Evolutionary conservation across 75 land plant genomes (phyloP).

Genomic region (Pseudotsuga menziesii): DNA sequence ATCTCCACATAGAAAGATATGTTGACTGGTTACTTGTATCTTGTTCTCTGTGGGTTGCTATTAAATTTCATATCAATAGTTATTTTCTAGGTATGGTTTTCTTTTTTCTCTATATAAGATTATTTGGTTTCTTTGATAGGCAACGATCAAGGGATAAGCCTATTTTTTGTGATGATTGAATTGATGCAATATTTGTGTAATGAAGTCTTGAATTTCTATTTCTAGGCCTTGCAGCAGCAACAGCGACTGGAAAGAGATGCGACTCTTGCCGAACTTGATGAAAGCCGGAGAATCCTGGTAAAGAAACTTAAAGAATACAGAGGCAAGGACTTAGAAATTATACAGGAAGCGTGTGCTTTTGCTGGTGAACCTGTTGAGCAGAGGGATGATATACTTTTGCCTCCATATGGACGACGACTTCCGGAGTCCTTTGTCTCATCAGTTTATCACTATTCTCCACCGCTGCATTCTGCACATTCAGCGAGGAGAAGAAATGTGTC

Average conservation of each 20-base stretch:
- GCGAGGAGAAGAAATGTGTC: slow-evolving; percentile 1
- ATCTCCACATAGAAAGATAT: neutral
- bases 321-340: slow-evolving; percentile 72
- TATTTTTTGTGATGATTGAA: neutral
- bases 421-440: slow-evolving; percentile 1
- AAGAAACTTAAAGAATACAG: slow-evolving; percentile 61
- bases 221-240: slow-evolving; percentile 73
- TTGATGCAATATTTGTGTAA: neutral
- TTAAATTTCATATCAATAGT: neutral
- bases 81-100: too few species aligned
- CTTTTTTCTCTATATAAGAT: neutral
- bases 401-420: slow-evolving; percentile 56
- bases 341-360: slow-evolving; percentile 81
- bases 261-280: slow-evolving; percentile 72
- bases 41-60: neutral
- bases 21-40: neutral
- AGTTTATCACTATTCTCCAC: neutral
- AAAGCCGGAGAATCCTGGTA: slow-evolving; percentile 65
- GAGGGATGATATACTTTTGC: slow-evolving; percentile 61
- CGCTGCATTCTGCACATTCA: slow-evolving; percentile 1
- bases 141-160: neutral
- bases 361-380: slow-evolving; percentile 70
- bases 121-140: neutral
- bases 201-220: slow-evolving; percentile 1
- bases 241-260: slow-evolving; percentile 69